phyloP scores from a whole-genome alignment of 352 stramenopile genomes.

The Globisporangium apiculatum region DNA sequence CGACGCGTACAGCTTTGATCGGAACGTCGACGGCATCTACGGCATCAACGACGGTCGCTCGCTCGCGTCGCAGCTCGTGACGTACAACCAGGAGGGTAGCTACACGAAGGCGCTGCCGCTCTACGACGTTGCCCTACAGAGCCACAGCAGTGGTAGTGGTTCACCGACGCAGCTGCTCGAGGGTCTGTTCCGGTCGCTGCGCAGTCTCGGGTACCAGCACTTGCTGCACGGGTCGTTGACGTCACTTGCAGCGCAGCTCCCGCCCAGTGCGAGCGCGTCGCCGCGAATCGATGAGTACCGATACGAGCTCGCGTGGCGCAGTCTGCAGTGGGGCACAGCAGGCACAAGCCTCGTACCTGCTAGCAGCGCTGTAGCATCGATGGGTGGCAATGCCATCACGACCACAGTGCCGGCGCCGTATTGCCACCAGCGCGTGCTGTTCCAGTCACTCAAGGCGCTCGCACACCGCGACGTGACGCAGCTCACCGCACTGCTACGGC shows the following conservation, averaged over 20 bases:
- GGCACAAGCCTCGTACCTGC: conserved; percentile 11
- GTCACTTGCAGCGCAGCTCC: conserved; percentile 13
- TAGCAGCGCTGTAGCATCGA: neutral
- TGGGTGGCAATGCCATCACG: neutral
- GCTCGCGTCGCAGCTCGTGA: conserved; percentile 59
- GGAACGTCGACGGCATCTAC: conserved; percentile 67
- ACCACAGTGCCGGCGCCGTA: conserved; percentile 14
- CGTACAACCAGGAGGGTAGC: conserved; percentile 60
- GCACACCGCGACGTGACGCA: conserved; percentile 39
- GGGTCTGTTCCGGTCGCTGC: conserved; percentile 54
- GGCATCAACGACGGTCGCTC: conserved; percentile 72
- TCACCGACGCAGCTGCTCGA: conserved; percentile 14
- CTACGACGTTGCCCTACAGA: conserved; percentile 64
- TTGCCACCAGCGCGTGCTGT: conserved; percentile 47
- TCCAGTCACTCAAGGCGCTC: conserved; percentile 47
- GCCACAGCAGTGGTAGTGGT: neutral
- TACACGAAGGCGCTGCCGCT: conserved; percentile 58
- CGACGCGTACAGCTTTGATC: conserved; percentile 52
- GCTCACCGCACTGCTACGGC: conserved; percentile 23
- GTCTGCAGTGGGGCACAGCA: conserved; percentile 61
- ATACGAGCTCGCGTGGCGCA: conserved; percentile 78
- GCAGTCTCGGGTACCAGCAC: conserved; percentile 68
- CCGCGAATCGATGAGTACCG: conserved; percentile 40
- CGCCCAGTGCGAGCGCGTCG: conserved; percentile 1
- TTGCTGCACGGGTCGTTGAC: conserved; percentile 52